phyloP scores from a whole-genome alignment of 2,329 filamentous ascomycete genomes.

The Fusarium hainanense region DNA sequence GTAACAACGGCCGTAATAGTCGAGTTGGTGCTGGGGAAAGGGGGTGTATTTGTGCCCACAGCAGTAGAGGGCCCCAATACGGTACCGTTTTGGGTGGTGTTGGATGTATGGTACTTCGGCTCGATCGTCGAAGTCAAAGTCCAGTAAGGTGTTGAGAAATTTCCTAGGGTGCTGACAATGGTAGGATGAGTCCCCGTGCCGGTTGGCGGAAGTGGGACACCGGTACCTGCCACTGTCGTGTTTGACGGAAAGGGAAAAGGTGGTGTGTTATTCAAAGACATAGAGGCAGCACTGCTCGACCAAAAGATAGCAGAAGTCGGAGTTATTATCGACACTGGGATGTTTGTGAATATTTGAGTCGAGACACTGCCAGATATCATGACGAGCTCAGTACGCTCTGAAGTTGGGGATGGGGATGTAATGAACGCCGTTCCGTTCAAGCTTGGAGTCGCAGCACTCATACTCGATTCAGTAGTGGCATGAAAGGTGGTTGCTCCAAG shows the following conservation, averaged over 20 bases:
- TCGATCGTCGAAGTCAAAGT: slow-evolving; percentile 1
- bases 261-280: slow-evolving; percentile 2
- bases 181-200: slow-evolving; percentile 8
- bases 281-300: slow-evolving; percentile 5
- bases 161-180: neutral
- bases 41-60: slow-evolving; percentile 6
- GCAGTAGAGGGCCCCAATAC: slow-evolving; percentile 9
- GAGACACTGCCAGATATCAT: slow-evolving; percentile 1
- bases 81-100: slow-evolving; percentile 8
- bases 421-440: neutral
- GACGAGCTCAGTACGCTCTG: slow-evolving; percentile 16
- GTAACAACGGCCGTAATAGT: slow-evolving; percentile 11
- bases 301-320: slow-evolving; percentile 13
- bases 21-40: slow-evolving; percentile 33
- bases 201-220: slow-evolving; percentile 11
- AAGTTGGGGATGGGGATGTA: slow-evolving; percentile 14
- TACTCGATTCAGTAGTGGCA: slow-evolving; percentile 7
- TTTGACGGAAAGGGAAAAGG: slow-evolving; percentile 36
- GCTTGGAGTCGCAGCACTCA: neutral
- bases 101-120: slow-evolving; percentile 14
- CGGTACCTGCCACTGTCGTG: slow-evolving; percentile 22
- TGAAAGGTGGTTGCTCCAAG: neutral
- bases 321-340: slow-evolving; percentile 4
- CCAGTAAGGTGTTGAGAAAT: neutral
- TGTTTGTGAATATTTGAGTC: slow-evolving; percentile 1